A percentile compares a stretch with the other conserved stretches of the same genome.
phyloP scores from a whole-genome alignment of 2,329 filamentous ascomycete genomes.

The Penicillium sp. region DNA sequence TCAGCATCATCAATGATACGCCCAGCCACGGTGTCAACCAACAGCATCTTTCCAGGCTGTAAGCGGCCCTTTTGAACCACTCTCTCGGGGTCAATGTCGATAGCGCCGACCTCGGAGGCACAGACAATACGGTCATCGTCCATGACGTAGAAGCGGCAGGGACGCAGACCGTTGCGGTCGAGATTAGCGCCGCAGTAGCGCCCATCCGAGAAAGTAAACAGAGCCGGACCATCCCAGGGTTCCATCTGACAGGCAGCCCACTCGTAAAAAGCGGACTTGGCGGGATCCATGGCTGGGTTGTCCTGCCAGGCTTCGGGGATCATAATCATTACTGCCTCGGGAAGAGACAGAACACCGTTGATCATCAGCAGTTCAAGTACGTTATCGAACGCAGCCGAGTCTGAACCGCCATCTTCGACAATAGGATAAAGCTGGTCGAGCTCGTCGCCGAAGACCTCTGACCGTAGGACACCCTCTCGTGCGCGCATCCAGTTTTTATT shows the following conservation, averaged over 20 bases:
- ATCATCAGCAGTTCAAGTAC: constrained; percentile 91
- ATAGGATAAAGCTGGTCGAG: constrained; percentile 89
- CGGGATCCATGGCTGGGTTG: constrained; percentile 85
- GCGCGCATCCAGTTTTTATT: constrained; percentile 99
- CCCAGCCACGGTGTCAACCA: constrained; percentile 87
- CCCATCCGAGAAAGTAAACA: constrained; percentile 96
- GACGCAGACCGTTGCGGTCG: constrained; percentile 90
- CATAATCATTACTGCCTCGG: constrained; percentile 98
- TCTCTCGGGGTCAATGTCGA: constrained; percentile 82
- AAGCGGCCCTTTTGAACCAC: constrained; percentile 91
- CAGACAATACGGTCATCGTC: constrained; percentile 97
- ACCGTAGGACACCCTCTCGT: constrained; percentile 91
- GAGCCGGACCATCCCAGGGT: constrained; percentile 93
- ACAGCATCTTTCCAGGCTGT: constrained; percentile 91
- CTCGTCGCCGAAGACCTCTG: constrained; percentile 87
- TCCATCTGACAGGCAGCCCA: constrained; percentile 99
- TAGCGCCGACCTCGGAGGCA: constrained; percentile 93
- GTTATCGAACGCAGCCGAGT: constrained; percentile 96
- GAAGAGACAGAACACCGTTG: constrained; percentile 91
- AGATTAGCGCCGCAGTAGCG: constrained; percentile 96
- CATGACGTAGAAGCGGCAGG: constrained; percentile 95
- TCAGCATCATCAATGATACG: constrained; percentile 94
- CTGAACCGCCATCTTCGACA: constrained; percentile 93
- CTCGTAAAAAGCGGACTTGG: constrained; percentile 96
- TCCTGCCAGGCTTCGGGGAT: constrained; percentile 98